A percentile compares a stretch with the other conserved stretches of the same genome.
Conservation (phyloP, 1,284 basidiomycete genomes). For the Schizopora paradoxa region DNA sequence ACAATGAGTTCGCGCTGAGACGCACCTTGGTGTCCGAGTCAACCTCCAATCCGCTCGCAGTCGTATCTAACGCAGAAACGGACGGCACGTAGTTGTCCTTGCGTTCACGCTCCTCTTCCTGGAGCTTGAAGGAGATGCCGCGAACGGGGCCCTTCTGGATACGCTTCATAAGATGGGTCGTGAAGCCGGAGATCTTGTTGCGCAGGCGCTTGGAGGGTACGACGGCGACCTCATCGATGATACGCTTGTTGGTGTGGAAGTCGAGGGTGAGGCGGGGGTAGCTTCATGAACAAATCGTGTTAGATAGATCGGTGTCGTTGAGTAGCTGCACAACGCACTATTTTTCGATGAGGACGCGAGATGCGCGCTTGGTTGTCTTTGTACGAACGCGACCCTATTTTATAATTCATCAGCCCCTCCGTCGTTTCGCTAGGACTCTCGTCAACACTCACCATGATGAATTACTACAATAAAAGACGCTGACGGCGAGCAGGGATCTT, state of each 20-base stretch:
- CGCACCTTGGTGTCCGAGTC: slow-evolving; percentile 88
- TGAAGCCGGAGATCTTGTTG: slow-evolving; percentile 99
- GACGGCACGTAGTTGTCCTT: slow-evolving; percentile 99
- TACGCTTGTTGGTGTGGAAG: slow-evolving; percentile 99
- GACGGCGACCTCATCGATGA: slow-evolving; percentile 97
- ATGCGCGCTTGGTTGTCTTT: slow-evolving; percentile 99
- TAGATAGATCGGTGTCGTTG: neutral
- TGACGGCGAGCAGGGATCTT: too few relatives aligned
- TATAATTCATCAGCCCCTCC: too few relatives aligned
- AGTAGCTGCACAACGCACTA: slow-evolving; percentile 60
- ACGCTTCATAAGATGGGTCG: slow-evolving; percentile 99
- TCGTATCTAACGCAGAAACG: slow-evolving; percentile 87
- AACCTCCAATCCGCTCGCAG: slow-evolving; percentile 72
- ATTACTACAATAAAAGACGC: too few relatives aligned
- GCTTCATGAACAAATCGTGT: slow-evolving; percentile 35
- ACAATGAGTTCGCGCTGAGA: slow-evolving; percentile 16
- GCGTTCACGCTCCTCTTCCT: slow-evolving; percentile 99
- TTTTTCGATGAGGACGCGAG: slow-evolving; percentile 99
- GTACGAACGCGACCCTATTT: slow-evolving; percentile 96
- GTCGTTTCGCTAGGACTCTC: too few relatives aligned
- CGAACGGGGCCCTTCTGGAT: slow-evolving; percentile 99
- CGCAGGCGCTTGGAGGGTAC: slow-evolving; percentile 98
- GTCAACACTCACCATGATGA: slow-evolving; percentile 24
- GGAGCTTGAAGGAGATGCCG: slow-evolving; percentile 99
- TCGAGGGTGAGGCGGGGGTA: slow-evolving; percentile 95